These are phyloP conservation scores for Pseudogymnoascus sp. DNA, from an alignment of 2,329 filamentous ascomycete genomes.

Conservation along the genomic window DNA sequence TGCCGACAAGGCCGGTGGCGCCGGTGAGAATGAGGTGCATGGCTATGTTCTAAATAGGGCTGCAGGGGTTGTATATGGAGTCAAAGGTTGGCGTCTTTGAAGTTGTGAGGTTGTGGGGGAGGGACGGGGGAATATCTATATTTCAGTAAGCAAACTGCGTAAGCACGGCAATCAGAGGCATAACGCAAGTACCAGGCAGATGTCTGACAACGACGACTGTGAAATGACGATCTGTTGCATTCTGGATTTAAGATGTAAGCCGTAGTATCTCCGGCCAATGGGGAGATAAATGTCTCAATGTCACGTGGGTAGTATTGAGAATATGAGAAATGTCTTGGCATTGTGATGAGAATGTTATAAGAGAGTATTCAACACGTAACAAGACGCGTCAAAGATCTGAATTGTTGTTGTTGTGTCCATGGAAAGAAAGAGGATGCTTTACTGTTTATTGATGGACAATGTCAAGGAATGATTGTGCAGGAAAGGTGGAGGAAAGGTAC, in stretches of 20 bases:
- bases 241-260: not conserved
- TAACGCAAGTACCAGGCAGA: not conserved
- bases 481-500: not conserved
- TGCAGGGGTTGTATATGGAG: not conserved
- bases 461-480: not conserved
- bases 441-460: not conserved
- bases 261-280: not conserved
- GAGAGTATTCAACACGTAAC: not conserved
- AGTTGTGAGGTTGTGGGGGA: not conserved
- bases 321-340: slow-evolving; percentile 9
- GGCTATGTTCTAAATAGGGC: not conserved
- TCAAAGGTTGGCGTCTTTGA: not conserved
- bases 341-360: not conserved
- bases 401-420: not conserved
- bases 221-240: not conserved
- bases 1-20: slow-evolving; percentile 60
- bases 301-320: not conserved
- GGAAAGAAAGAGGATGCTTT: not conserved
- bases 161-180: not conserved
- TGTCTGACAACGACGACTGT: not conserved
- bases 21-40: slow-evolving; percentile 63
- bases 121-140: not conserved
- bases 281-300: not conserved
- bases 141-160: not conserved
- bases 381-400: not conserved